These are phyloP conservation scores for Pyrenopolyporus hunteri DNA, from an alignment of 495 filamentous ascomycete genomes.

Conservation along the genomic window DNA sequence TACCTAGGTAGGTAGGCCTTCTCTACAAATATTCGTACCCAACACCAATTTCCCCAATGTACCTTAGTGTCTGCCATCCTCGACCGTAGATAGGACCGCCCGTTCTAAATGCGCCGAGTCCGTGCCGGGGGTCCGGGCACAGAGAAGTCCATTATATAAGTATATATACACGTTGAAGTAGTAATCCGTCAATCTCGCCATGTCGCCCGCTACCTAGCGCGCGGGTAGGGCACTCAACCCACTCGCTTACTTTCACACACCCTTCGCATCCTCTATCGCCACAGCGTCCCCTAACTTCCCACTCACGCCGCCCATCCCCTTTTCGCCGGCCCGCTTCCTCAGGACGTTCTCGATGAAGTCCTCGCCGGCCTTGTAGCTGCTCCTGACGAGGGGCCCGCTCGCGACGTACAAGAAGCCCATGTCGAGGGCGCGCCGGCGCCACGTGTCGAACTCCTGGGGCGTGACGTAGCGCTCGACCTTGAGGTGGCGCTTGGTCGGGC, in stretches of 20 bases:
- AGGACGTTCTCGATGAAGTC: constrained; percentile 98
- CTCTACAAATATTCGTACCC: neutral
- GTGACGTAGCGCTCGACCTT: constrained; percentile 93
- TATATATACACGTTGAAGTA: constrained; percentile 29
- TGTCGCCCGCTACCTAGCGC: no score
- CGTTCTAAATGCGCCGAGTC: constrained; percentile 23
- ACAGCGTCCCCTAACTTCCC: constrained; percentile 33
- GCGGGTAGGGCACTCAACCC: neutral
- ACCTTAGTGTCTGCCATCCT: no score
- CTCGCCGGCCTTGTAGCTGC: constrained; percentile 96
- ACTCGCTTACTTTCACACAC: neutral
- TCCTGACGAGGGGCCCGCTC: constrained; percentile 88
- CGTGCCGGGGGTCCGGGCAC: neutral
- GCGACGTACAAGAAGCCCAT: constrained; percentile 98
- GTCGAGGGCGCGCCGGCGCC: constrained; percentile 87
- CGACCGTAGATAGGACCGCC: neutral
- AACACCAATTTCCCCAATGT: neutral
- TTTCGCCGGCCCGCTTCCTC: constrained; percentile 74
- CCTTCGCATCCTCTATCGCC: constrained; percentile 30
- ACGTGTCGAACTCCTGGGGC: constrained; percentile 86
- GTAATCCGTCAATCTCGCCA: no score
- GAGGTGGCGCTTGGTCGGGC: constrained; percentile 96
- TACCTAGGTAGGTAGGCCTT: no score
- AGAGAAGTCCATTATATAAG: neutral
- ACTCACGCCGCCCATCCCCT: constrained; percentile 13